These are phyloP conservation scores for Plantago elongata DNA, from an alignment of 257 asterid species.

Conservation along the genomic window DNA sequence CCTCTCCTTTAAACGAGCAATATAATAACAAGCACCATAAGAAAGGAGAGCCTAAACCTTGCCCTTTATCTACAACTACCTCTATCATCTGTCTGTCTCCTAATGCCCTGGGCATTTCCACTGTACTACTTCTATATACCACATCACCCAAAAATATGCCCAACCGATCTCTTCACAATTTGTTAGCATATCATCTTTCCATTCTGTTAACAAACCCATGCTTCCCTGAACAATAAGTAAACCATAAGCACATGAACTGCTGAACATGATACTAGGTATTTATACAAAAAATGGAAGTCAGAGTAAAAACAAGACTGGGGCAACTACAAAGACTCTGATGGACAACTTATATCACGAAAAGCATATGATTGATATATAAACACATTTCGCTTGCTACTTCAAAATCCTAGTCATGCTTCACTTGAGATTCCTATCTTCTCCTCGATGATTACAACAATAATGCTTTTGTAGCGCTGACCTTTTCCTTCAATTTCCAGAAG, in stretches of 20 bases:
- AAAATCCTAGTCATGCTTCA: too few species aligned
- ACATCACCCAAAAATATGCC: conserved; percentile 32
- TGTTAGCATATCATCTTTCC: conserved; percentile 20
- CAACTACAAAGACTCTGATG: too few species aligned
- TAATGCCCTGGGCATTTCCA: too few species aligned
- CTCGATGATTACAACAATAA: too few species aligned
- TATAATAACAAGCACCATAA: conserved; percentile 17
- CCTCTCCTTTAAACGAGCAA: conserved; percentile 27
- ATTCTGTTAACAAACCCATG: conserved; percentile 25
- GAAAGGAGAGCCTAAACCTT: conserved; percentile 43
- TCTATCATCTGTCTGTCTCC: conserved; percentile 32
- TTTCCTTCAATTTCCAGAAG: too few species aligned
- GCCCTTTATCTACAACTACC: conserved; percentile 47
- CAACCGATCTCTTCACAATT: conserved; percentile 29
- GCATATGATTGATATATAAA: too few species aligned
- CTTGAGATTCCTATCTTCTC: too few species aligned
- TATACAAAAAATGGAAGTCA: neutral
- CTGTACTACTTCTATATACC: conserved; percentile 2
- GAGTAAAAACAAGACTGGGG: too few species aligned
- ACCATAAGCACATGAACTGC: neutral
- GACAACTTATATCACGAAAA: too few species aligned
- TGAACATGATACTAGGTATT: neutral
- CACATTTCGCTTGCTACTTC: too few species aligned
- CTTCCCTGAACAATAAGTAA: conserved; percentile 35
- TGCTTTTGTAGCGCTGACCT: too few species aligned